Evolutionary conservation across 345 rosid genomes (phyloP), one percentile per base, ranked within the genome.

Genomic region (Eucalyptus melliodora): DNA sequence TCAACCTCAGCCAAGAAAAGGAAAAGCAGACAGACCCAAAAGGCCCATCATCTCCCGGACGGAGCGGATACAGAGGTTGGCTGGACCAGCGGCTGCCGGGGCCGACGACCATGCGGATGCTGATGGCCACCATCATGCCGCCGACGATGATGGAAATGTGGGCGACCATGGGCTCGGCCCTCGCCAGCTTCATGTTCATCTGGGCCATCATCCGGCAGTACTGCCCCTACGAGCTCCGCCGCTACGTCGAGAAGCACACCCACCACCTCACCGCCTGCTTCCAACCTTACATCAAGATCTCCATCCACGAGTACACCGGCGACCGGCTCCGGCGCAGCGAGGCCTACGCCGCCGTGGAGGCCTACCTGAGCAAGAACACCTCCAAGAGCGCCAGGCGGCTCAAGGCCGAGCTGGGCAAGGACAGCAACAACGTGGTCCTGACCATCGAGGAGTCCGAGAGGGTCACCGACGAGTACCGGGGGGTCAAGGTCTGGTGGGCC

Each of bases 111-210:
- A 51, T 86, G 88, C 55, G 62, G 60, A 86, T 55, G 45, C 26
- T 86, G 85, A 86, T 67, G 62, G 51, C 44, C 44, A 87, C 50
- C 92, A 88, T 91, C 90, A 47, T 90, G 89, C 90, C 93, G 17
- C 89, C 89, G 60, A 93, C 90, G 86, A 88, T 92, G 94, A 81
- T 87, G 5, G 97, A 93, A 89, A 91, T 93, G 92, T 94, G 93
- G 94, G 86, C 96, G 56, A 91, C 94, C 89, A 92, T 93, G 95
- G 96, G 97, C 16, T 94, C 95, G 87, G 92, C 95, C 69, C 88
- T 94, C 6, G 96, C 95, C 37, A 94, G 95, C 89, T 69, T 94
- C 90, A 93, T 94, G 95, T 95, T 95, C 94, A 8, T 92, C 7
- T 95, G 94, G 95, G 96, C 96, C 8, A 90, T 95, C 21, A 6